A percentile compares a stretch with the other conserved stretches of the same genome.
phyloP scores from a whole-genome alignment of 2,329 filamentous ascomycete species.

The Scorias spongiosa region DNA sequence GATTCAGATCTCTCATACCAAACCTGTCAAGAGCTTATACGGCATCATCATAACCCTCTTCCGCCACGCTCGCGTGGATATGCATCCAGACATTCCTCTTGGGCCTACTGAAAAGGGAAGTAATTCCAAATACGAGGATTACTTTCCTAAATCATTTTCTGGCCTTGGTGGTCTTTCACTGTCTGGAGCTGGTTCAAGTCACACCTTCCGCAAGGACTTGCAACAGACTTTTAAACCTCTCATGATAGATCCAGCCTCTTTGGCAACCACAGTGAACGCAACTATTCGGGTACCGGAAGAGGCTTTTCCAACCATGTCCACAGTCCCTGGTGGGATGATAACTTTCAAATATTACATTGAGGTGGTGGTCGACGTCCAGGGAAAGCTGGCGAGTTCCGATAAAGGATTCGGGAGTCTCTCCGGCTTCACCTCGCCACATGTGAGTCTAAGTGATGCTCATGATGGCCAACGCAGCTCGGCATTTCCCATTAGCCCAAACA shows the following conservation, averaged over 20 bases:
- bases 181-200: slow-evolving; percentile 71
- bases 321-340: slow-evolving; percentile 84
- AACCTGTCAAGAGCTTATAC: slow-evolving; percentile 76
- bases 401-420: slow-evolving; percentile 23
- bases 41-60: slow-evolving; percentile 89
- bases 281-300: slow-evolving; percentile 79
- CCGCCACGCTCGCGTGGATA: slow-evolving; percentile 79
- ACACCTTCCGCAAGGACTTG: slow-evolving; percentile 89
- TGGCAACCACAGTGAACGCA: slow-evolving; percentile 67
- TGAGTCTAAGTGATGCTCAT: not conserved
- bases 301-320: slow-evolving; percentile 78
- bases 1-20: slow-evolving; percentile 74
- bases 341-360: slow-evolving; percentile 90
- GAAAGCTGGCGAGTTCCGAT: slow-evolving; percentile 65
- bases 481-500: slow-evolving; percentile 33
- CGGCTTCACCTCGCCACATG: not conserved
- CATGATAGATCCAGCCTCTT: slow-evolving; percentile 66
- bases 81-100: slow-evolving; percentile 49
- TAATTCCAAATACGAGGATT: slow-evolving; percentile 62
- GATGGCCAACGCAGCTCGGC: slow-evolving; percentile 5
- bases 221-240: slow-evolving; percentile 78
- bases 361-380: slow-evolving; percentile 81
- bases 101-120: slow-evolving; percentile 49
- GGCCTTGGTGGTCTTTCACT: slow-evolving; percentile 76
- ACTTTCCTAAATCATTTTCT: slow-evolving; percentile 74